Evolutionary conservation across 163 green algal genomes (phyloP).

Genomic region (Scenedesmus sp.): DNA sequence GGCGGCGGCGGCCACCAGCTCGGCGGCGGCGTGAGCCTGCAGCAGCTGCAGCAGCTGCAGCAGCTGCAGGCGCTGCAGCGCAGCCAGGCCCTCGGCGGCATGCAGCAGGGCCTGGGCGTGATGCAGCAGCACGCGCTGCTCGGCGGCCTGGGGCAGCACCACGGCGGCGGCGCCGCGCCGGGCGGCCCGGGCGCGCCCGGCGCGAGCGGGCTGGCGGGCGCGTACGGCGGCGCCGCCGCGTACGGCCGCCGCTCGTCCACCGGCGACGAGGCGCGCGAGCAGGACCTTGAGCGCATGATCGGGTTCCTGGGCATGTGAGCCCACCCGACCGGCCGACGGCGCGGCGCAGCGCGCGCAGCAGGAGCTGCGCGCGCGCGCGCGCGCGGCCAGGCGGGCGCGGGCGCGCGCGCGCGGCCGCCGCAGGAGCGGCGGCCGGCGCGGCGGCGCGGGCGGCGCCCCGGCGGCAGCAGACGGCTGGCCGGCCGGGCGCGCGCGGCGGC

Average conservation of each 20-base stretch:
- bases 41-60: neutral
- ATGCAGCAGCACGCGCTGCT: neutral
- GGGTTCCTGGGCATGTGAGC: conserved; percentile 26
- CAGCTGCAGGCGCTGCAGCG: neutral
- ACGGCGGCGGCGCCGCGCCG: too few relatives aligned
- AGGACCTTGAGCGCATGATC: conserved; percentile 35
- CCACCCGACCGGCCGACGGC: neutral
- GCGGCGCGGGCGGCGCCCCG: too few relatives aligned
- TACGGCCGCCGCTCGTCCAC: conserved; percentile 24
- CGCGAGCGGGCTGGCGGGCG: neutral
- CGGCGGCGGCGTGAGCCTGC: too few relatives aligned
- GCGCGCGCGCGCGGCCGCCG: neutral
- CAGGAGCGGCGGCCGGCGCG: neutral
- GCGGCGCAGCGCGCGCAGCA: neutral
- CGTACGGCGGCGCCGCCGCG: neutral
- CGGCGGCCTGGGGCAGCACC: neutral
- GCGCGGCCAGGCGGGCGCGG: neutral
- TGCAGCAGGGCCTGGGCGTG: neutral
- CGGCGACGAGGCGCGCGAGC: conserved; percentile 25
- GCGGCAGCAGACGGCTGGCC: too few relatives aligned
- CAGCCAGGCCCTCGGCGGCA: conserved; percentile 6
- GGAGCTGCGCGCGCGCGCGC: conserved; percentile 1
- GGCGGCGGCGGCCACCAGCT: too few relatives aligned
- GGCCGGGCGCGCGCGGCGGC: too few relatives aligned
- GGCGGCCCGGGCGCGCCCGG: too few relatives aligned